Base-by-base conservation (phyloP, 2,329 filamentous ascomycete genomes). In the Xylariaceae sp. region DNA sequence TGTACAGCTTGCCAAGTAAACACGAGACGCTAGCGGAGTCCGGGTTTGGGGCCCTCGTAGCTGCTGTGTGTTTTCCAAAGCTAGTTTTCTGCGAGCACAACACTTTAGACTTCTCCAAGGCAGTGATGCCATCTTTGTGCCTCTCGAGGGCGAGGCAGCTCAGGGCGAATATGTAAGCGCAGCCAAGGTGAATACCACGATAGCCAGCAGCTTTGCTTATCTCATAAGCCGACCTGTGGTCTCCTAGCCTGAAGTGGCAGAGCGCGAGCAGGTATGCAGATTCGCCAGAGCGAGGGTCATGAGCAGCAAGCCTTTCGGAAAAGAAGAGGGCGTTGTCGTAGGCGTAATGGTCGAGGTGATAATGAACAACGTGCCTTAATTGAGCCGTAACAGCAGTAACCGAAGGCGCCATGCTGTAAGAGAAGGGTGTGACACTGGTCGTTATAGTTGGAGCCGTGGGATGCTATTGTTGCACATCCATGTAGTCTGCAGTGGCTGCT, bases 291-390 rank as follows among this genome's bases (percentile, higher is more conserved):
- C 87, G 84, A 19, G 87, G 82, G 62, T 97, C 92, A 61, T 92
- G 88, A 44, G 90, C 91, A 54, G 84, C 80, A 17, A 96, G 81
- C 57, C 94, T 84, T 64, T 92, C 89, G 52, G 94, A 88, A 54
- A 96, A 89, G 72, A 99, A 99, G 39, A 96, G 83, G 49, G 94
- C 94, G 66, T 95, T 97, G 48, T 91, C 85, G 65, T 87, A 79
- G 35, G 91, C 83, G 64, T 90, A 86, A 66, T 96, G 95, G 75
- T 99, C 94, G 68, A 99, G 83, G 61, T 86, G 82, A 65, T 86
- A 85, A 62, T 84, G 72, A 49, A 86, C 73, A 50, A 79, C 71
- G 67, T 85, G 81, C 62, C 78, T 76, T 51, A 86, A 62, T 54
- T 82, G 71, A 62, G 72, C 71, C 44, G 74, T 74, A 39, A 80